A percentile compares a stretch with the other conserved stretches of the same genome.
phyloP scores from a whole-genome alignment of 2,329 filamentous ascomycete species.

The Dendrostoma leiphaemia region DNA sequence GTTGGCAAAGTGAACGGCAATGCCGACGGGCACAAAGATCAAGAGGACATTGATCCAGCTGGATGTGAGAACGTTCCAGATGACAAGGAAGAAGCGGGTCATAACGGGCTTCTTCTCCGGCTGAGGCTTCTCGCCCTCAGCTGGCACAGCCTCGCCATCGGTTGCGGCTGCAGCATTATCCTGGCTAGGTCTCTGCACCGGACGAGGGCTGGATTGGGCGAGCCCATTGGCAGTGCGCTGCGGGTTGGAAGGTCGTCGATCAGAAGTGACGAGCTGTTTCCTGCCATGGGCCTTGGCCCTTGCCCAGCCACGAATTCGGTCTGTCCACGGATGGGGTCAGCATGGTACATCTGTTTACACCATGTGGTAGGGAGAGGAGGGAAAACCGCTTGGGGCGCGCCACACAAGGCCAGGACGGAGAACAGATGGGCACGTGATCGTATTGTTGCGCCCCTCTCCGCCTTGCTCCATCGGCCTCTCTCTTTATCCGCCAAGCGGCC shows the following conservation, averaged over 20 bases:
- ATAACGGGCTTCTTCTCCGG: constrained; percentile 21
- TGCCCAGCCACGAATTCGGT: constrained; percentile 30
- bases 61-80: constrained; percentile 55
- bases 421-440: not conserved
- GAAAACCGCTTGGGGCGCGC: too few relatives aligned
- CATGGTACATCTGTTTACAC: not conserved
- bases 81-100: constrained; percentile 39
- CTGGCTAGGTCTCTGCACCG: not conserved
- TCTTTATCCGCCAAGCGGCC: too few relatives aligned
- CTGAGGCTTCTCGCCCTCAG: constrained; percentile 11
- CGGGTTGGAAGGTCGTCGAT: constrained; percentile 4
- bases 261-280: constrained; percentile 19
- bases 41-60: constrained; percentile 71
- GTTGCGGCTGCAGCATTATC: not conserved
- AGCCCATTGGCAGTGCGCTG: constrained; percentile 7
- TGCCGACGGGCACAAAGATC: constrained; percentile 76
- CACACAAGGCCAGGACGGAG: not conserved
- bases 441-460: not conserved
- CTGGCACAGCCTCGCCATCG: not conserved
- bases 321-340: constrained; percentile 16
- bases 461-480: not conserved
- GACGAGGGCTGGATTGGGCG: not conserved
- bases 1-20: constrained; percentile 56
- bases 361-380: too few relatives aligned
- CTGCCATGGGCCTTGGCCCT: constrained; percentile 27